These are phyloP conservation scores for Skeletonema costatum DNA, from an alignment of 108 stramenopile genomes.

Conservation along the genomic window DNA sequence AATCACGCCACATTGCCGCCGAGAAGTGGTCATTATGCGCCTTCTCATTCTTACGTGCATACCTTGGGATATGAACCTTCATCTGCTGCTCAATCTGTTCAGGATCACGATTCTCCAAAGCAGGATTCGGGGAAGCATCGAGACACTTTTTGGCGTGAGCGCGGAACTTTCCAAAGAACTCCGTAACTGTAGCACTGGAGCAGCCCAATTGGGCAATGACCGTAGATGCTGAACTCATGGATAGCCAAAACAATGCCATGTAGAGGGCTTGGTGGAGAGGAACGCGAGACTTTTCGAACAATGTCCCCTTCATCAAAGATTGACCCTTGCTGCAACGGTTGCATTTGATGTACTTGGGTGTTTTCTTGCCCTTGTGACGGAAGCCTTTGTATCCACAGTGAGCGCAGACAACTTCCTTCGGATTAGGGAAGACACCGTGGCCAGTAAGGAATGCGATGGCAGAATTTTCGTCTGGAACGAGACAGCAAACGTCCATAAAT, in stretches of 20 bases:
- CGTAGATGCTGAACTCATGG: not conserved
- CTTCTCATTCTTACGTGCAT: not conserved
- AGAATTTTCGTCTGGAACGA: not conserved
- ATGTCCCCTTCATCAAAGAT: constrained; percentile 4
- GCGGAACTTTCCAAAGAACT: not conserved
- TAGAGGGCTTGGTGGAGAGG: constrained; percentile 2
- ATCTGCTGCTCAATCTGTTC: not conserved
- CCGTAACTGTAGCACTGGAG: constrained; percentile 10
- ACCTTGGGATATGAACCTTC: not conserved
- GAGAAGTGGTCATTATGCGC: constrained; percentile 1
- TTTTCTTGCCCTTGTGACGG: constrained; percentile 7
- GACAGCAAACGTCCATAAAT: constrained; percentile 13
- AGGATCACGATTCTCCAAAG: not conserved
- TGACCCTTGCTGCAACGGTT: constrained; percentile 16
- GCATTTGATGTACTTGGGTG: constrained; percentile 16
- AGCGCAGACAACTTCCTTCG: constrained; percentile 11
- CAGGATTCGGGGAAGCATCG: not conserved
- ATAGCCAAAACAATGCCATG: constrained; percentile 9
- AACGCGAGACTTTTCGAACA: constrained; percentile 2
- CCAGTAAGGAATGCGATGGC: constrained; percentile 6
- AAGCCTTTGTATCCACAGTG: constrained; percentile 17
- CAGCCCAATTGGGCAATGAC: constrained; percentile 7
- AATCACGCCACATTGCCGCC: not conserved
- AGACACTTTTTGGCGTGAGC: not conserved
- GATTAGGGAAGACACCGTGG: constrained; percentile 10